Evolutionary conservation across 176 grass and related monocot species (phyloP), one percentile per base, ranked within the genome.

Genomic region (Calamus simplicifolius): DNA sequence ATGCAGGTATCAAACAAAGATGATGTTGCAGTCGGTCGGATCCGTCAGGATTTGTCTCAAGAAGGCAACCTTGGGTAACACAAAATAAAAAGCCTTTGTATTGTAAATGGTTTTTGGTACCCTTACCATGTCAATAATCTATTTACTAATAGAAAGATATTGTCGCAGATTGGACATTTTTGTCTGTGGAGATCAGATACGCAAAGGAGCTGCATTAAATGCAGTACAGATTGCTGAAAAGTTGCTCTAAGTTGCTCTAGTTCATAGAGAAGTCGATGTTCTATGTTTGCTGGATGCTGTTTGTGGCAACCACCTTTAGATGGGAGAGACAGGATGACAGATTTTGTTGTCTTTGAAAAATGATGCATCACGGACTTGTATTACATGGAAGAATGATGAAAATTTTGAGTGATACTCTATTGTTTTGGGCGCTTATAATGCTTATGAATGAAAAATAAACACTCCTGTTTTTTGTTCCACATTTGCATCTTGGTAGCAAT

Each of bases 131-230:
- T 43, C 35, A 10, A 43, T 43, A 13, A 0, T 43, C 8, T 43
- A 43, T 43, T 43, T 43, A 48, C 5, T 73, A 19, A 63, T 21
- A n/a, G 23, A 62, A n/a, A 27, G 79, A 48, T 19, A 55, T 57
- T 29, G 43, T 75, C 49, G 25, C 76, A 98, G 94, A 76, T 76
- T 98, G 88, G 94, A 98, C 56, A 64, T 98, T 68, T 93, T 90
- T 85, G 62, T 98, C 3, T 98, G 87, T 74, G 94, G 94, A 14
- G 94, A 98, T 89, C 94, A 98, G 67, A 89, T 98, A 73, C 88
- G 88, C 16, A 98, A 98, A 82, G 94, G 94, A n/a, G 94, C 94
- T 15, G 94, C 94, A 29, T 78, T 98, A 52, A 98, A 98, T 54
- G 87, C 94, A 48, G 79, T 98, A 19, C 94, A 93, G 73, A 98